Base-by-base conservation (phyloP, 2,329 filamentous ascomycete genomes). In the Fusarium incarnatum region DNA sequence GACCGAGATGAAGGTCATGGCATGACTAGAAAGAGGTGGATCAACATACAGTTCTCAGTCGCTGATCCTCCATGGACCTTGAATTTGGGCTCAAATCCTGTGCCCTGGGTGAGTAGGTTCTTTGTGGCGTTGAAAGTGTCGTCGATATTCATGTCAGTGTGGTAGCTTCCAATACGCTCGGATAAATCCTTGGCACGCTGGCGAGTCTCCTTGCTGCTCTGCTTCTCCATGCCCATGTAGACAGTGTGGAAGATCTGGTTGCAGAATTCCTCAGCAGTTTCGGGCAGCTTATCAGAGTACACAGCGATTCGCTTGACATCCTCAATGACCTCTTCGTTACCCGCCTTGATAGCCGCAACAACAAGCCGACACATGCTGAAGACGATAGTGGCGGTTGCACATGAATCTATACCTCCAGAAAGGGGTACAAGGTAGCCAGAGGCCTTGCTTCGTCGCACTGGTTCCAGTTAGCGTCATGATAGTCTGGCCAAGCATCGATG, bases 71-170 rank as follows among this genome's bases (percentile, higher is more conserved):
- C 91, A 58, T 93, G 84, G 8, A 70, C 84, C 67, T 85, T 86
- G 85, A 79, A 81, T 45, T 73, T 75, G 5, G 79, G 77, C 18
- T 75, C 73, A 71, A 92, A 93, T 42, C 82, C 82, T 3, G 89
- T 87, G 1, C 88, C 85, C 4, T 83, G 77, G 0, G 84, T 83
- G 57, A 94, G 83, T 2, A 94, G 79, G 45, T 84, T 84, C 70
- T 86, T 88, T 54, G 49, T 67, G 11, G 56, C 67, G 22, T 86
- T 82, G 65, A 89, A 88, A 11, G 90, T 85, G 3, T 85, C 84
- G 75, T 95, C 93, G 60, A 95, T 94, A 73, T 94, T 88, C 46
- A 94, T 82, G 74, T 94, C 87, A 6, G 88, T 84, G 76, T 96
- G 93, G 74, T 94, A 90, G 18, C 87, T 84, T 5, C 92, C 92